Evolutionary conservation across 352 stramenopile species (phyloP).

Genomic region (Albugo laibachii): DNA sequence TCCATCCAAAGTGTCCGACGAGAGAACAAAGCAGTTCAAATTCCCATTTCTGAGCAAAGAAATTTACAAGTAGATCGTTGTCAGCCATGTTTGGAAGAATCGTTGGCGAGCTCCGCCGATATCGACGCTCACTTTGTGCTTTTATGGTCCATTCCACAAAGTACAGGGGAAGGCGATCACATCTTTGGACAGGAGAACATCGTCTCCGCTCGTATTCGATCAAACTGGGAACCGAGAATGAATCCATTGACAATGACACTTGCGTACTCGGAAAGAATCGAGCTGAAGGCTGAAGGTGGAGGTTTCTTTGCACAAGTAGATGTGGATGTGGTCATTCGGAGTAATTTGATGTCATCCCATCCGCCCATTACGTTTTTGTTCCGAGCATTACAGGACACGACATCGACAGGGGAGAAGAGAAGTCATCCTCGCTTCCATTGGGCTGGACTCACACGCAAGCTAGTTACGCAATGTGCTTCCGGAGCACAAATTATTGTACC

Average conservation of each 20-base stretch:
- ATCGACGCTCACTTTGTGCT: slow-evolving; percentile 44
- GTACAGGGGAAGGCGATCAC: slow-evolving; percentile 6
- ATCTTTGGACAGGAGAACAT: slow-evolving; percentile 40
- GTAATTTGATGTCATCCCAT: slow-evolving; percentile 27
- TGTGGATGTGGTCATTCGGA: slow-evolving; percentile 57
- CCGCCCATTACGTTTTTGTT: slow-evolving; percentile 50
- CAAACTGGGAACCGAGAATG: slow-evolving; percentile 7
- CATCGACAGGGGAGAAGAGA: not conserved
- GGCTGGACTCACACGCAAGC: slow-evolving; percentile 58
- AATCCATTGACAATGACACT: slow-evolving; percentile 59
- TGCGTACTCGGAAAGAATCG: slow-evolving; percentile 20
- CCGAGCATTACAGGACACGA: slow-evolving; percentile 4
- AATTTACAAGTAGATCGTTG: slow-evolving; percentile 3
- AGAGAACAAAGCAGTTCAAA: slow-evolving; percentile 63
- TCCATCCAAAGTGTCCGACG: slow-evolving; percentile 74
- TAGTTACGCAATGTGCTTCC: slow-evolving; percentile 23
- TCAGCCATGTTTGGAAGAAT: slow-evolving; percentile 37
- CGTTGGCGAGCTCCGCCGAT: slow-evolving; percentile 24
- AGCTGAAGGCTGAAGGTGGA: slow-evolving; percentile 9
- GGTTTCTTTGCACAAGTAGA: slow-evolving; percentile 35
- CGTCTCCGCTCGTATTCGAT: slow-evolving; percentile 33
- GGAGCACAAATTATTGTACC: slow-evolving; percentile 22
- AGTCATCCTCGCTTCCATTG: slow-evolving; percentile 12
- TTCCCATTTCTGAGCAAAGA: slow-evolving; percentile 2
- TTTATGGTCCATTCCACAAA: slow-evolving; percentile 30